phyloP scores from a whole-genome alignment of 768 basidiomycete species.

The Clavulina sp. region DNA sequence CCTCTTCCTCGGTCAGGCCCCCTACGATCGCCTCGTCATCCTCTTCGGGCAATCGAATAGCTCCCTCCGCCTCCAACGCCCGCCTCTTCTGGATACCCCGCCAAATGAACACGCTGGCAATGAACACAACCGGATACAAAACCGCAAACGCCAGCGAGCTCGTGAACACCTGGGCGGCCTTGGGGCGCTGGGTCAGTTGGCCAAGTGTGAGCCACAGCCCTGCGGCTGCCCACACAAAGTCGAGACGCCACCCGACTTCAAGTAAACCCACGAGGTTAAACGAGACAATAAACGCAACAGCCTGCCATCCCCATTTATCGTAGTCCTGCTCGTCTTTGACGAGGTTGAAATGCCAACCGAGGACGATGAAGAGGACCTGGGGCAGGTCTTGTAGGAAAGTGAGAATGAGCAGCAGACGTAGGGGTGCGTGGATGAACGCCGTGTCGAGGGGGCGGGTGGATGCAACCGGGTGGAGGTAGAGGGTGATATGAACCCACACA shows the following conservation, averaged over 20 bases:
- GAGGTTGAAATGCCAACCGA: slow-evolving; percentile 42
- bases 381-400: slow-evolving; percentile 44
- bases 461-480: slow-evolving; percentile 45
- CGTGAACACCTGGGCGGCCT: slow-evolving; percentile 46
- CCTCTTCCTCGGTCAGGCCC: background rate
- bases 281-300: slow-evolving; percentile 46
- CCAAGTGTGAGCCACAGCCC: slow-evolving; percentile 51
- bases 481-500: slow-evolving; percentile 59
- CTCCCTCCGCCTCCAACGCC: background rate
- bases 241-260: slow-evolving; percentile 37
- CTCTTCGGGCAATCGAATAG: background rate
- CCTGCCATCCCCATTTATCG: slow-evolving; percentile 47
- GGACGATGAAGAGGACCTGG: slow-evolving; percentile 46
- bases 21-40: background rate
- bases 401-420: slow-evolving; percentile 51
- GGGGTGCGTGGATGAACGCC: slow-evolving; percentile 72
- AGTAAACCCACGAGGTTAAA: slow-evolving; percentile 42
- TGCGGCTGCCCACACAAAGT: slow-evolving; percentile 59
- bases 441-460: slow-evolving; percentile 48
- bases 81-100: background rate
- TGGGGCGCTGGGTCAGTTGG: slow-evolving; percentile 45
- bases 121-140: background rate
- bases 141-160: slow-evolving; percentile 40
- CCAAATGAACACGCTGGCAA: background rate
- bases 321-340: slow-evolving; percentile 35